These are phyloP conservation scores for Leccinellum albellum DNA, from an alignment of 768 basidiomycete species.

Conservation along the genomic window DNA sequence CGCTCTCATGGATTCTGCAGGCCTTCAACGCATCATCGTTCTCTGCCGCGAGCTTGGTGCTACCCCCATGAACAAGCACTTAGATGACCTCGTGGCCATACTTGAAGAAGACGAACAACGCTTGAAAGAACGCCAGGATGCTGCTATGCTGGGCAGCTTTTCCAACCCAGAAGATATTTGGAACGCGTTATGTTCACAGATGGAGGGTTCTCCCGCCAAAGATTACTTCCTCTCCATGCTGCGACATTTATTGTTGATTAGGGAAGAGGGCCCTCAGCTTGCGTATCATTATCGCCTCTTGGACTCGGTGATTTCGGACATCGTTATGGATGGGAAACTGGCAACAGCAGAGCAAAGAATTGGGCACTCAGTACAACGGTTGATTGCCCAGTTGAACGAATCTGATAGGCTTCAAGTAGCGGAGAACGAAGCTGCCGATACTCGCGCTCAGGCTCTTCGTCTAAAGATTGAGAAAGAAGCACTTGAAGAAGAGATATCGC, in stretches of 20 bases:
- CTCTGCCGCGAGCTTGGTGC: slow-evolving; percentile 68
- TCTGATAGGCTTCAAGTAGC: slow-evolving; percentile 78
- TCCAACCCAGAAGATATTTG: slow-evolving; percentile 84
- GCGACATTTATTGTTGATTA: slow-evolving; percentile 88
- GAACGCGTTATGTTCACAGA: slow-evolving; percentile 71
- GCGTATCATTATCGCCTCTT: slow-evolving; percentile 89
- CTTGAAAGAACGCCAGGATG: slow-evolving; percentile 70
- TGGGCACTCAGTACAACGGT: slow-evolving; percentile 83
- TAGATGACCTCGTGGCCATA: slow-evolving; percentile 54
- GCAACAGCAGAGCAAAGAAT: slow-evolving; percentile 80
- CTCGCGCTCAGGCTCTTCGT: slow-evolving; percentile 58
- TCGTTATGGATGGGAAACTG: slow-evolving; percentile 90
- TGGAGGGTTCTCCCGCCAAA: slow-evolving; percentile 72
- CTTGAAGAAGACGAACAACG: slow-evolving; percentile 74
- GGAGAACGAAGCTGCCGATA: slow-evolving; percentile 71
- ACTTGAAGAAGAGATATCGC: slow-evolving; percentile 76
- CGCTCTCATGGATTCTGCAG: slow-evolving; percentile 84
- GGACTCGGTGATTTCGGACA: slow-evolving; percentile 82
- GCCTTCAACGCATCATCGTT: slow-evolving; percentile 67
- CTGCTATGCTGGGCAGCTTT: slow-evolving; percentile 72
- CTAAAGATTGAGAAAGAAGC: slow-evolving; percentile 79
- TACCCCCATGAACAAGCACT: slow-evolving; percentile 59
- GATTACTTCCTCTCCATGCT: slow-evolving; percentile 91
- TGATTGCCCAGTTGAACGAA: slow-evolving; percentile 88
- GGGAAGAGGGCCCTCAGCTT: slow-evolving; percentile 80